Conservation (phyloP, 2,329 filamentous ascomycete species). For the Trichoderma lentiforme region DNA sequence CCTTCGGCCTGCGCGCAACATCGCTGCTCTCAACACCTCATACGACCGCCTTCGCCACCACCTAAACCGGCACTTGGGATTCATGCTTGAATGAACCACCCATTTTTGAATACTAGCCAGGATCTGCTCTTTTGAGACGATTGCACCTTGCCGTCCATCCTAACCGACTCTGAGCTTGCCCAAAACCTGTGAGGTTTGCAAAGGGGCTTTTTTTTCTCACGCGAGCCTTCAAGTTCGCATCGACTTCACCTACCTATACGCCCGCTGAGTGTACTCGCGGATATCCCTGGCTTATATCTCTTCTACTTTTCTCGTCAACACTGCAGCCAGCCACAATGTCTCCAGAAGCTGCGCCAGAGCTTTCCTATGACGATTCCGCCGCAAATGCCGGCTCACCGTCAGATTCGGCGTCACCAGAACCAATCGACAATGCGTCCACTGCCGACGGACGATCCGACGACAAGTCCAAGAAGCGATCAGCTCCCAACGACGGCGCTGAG, state of each 20-base stretch:
- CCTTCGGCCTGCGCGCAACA: neutral
- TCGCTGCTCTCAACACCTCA: neutral
- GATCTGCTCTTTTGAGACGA: neutral
- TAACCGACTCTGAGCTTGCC: neutral
- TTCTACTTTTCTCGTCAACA: neutral
- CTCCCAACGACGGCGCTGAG: slow-evolving; percentile 30
- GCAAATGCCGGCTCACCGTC: slow-evolving; percentile 11
- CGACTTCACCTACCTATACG: neutral
- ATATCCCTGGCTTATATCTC: neutral
- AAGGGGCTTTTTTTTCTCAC: neutral
- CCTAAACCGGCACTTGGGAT: neutral
- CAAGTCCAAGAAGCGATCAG: slow-evolving; percentile 35
- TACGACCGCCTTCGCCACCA: neutral
- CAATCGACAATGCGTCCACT: neutral
- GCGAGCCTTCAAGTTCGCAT: neutral
- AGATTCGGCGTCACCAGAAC: slow-evolving; percentile 15
- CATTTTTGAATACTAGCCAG: neutral
- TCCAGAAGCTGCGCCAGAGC: neutral
- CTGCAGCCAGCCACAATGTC: neutral
- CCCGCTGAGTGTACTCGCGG: neutral
- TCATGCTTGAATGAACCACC: neutral
- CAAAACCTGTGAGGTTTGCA: neutral
- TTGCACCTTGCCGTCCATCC: neutral
- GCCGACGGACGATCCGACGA: slow-evolving; percentile 15
- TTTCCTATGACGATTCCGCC: neutral